Evolutionary conservation across 164 flowering plant species (phyloP).

Genomic region (Berberis thunbergii): DNA sequence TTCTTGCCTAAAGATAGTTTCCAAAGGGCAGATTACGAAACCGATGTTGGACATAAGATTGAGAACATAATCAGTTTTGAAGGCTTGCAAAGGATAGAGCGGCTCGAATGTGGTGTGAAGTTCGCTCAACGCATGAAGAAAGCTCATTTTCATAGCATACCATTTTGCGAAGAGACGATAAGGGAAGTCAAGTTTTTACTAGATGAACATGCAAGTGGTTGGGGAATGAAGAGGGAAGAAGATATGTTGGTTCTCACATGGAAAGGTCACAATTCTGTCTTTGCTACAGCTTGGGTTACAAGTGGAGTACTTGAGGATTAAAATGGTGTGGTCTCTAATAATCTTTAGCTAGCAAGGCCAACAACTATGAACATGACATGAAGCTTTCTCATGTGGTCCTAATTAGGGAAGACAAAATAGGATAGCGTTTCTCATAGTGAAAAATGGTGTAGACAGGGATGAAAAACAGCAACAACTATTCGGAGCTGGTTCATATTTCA

Average conservation of each 20-base stretch:
- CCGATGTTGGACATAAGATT: conserved; percentile 60
- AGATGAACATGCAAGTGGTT: conserved; percentile 81
- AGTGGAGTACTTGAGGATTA: conserved; percentile 14
- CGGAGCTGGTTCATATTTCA: background rate
- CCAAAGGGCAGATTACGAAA: conserved; percentile 59
- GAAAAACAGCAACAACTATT: conserved; percentile 7
- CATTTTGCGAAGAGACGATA: conserved; percentile 54
- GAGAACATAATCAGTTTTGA: conserved; percentile 63
- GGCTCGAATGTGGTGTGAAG: conserved; percentile 38
- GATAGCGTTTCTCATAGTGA: conserved; percentile 6
- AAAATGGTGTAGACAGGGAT: conserved; percentile 9
- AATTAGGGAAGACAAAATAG: conserved; percentile 5
- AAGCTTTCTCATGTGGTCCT: conserved; percentile 11
- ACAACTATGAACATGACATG: background rate
- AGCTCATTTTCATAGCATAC: conserved; percentile 28
- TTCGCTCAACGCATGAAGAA: conserved; percentile 43
- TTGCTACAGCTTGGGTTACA: conserved; percentile 66
- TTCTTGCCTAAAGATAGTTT: conserved; percentile 60
- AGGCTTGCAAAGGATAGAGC: conserved; percentile 58
- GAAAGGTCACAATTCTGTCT: conserved; percentile 79
- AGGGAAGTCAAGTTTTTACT: conserved; percentile 46
- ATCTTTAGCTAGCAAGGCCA: background rate
- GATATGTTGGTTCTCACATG: conserved; percentile 69
- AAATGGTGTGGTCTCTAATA: conserved; percentile 8
- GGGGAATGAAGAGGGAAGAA: conserved; percentile 90